Base-by-base conservation (phyloP, 768 basidiomycete species). In the Vararia minispora region DNA sequence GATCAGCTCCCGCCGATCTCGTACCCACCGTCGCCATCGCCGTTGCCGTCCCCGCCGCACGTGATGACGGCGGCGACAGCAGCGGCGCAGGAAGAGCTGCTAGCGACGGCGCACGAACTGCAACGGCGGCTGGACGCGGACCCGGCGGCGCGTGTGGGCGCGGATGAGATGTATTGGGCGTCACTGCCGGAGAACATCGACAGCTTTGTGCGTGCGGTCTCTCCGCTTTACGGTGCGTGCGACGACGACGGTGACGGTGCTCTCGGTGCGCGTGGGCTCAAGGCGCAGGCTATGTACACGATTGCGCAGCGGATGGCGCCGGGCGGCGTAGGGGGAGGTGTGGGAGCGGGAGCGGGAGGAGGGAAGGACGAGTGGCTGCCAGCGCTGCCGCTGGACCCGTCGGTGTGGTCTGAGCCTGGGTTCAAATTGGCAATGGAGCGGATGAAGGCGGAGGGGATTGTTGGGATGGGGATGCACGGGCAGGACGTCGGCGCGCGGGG, bases 131-230 rank as follows among this genome's bases (percentile, higher is more conserved):
- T 68, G 44, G 60, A 63, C 56, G 54, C 55, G 5, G 65, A 66
- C 39, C 58, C 62, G 8, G 53, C 52, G n/a, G 61, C 52, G 35
- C 35, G 41, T 56, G 58, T 44, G 41, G 54, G 41, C 32, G 60
- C 65, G 34, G 76, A 76, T 45, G 75, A 79, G 46, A 75, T 74
- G 33, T 80, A 81, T 52, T 79, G 79, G 80, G 69, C 73, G 33
- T 69, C 72, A 27, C 65, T 83, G 31, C 79, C 81, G 26, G 67
- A 72, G 17, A 74, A 81, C 49, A 68, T 81, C 43, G 70, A 76
- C 52, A 75, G 69, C 45, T 82, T 82, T 55, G 78, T 83, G 54
- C 64, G 74, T 45, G 50, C 40, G 48, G 56, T 55, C 48, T 50
- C 48, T 46, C 44, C 54, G 49, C 51, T 56, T 49, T 52, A 51